phyloP scores from a whole-genome alignment of 2,329 filamentous ascomycete species.

The Fusarium papillatum region DNA sequence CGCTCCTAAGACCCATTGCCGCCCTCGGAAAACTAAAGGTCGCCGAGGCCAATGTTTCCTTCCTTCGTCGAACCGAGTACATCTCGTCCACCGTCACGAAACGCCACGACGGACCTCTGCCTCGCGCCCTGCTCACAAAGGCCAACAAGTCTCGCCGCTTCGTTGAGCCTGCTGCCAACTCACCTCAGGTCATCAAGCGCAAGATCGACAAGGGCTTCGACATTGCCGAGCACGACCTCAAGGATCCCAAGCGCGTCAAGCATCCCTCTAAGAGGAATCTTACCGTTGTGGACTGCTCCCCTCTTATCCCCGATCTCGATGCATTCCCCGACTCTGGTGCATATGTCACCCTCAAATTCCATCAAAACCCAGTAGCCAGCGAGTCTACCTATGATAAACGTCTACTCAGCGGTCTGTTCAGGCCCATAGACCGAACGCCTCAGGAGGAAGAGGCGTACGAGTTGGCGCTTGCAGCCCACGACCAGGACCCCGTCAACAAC shows the following conservation, averaged over 20 bases:
- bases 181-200: conserved; percentile 75
- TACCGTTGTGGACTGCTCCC: conserved; percentile 70
- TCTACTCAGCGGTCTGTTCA: conserved; percentile 72
- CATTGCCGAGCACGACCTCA: conserved; percentile 65
- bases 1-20: conserved; percentile 85
- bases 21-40: conserved; percentile 88
- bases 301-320: conserved; percentile 75
- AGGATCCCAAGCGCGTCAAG: conserved; percentile 66
- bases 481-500: conserved; percentile 68
- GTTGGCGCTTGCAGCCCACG: conserved; percentile 64
- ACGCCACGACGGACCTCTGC: conserved; percentile 60
- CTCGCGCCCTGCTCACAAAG: conserved; percentile 52
- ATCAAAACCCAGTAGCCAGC: conserved; percentile 72
- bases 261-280: conserved; percentile 72
- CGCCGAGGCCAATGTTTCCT: conserved; percentile 85
- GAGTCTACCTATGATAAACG: conserved; percentile 69
- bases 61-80: conserved; percentile 96
- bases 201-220: conserved; percentile 76
- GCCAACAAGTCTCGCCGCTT: conserved; percentile 57
- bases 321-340: conserved; percentile 79
- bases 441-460: conserved; percentile 67
- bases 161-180: conserved; percentile 71
- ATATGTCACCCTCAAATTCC: conserved; percentile 79
- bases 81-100: conserved; percentile 76
- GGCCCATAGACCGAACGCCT: conserved; percentile 68